phyloP scores from a whole-genome alignment of 2,329 filamentous ascomycete species.

The Botrytis tulipae region DNA sequence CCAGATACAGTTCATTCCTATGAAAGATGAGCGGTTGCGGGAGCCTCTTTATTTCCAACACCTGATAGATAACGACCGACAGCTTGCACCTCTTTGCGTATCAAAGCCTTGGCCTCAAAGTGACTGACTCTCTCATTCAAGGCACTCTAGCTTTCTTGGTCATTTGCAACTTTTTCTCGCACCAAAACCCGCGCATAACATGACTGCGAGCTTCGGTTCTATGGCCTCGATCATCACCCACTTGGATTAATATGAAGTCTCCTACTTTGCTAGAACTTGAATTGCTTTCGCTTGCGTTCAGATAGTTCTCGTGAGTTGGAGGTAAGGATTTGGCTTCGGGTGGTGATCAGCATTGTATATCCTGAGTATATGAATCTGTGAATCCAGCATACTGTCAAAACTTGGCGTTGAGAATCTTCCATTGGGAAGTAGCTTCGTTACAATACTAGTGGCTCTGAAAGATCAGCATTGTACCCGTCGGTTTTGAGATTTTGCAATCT shows the following conservation, averaged over 20 bases:
- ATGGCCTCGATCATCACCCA: not conserved
- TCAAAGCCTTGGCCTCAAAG: not conserved
- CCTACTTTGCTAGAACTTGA: not conserved
- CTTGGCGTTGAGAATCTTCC: not conserved
- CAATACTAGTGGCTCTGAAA: too few species aligned
- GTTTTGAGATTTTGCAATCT: too few species aligned
- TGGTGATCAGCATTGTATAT: not conserved
- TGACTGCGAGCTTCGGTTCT: slow-evolving; percentile 10
- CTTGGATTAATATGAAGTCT: slow-evolving; percentile 1
- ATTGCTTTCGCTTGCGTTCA: not conserved
- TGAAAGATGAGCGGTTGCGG: not conserved
- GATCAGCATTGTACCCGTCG: too few species aligned
- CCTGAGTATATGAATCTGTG: not conserved
- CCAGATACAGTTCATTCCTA: not conserved
- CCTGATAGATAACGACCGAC: not conserved
- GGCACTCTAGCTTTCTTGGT: not conserved
- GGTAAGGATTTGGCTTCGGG: not conserved
- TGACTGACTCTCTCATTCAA: not conserved
- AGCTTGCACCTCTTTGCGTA: not conserved
- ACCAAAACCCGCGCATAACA: slow-evolving; percentile 17
- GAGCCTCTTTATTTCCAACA: not conserved
- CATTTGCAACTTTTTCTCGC: slow-evolving; percentile 1
- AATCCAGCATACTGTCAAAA: not conserved
- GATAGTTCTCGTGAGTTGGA: not conserved
- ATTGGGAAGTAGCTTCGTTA: not conserved